Percentiles rank a stretch among this genome's conserved stretches.
These are phyloP conservation scores for Carex sylvatica DNA, from an alignment of 202 grass and related monocot genomes.

Conservation along the genomic window DNA sequence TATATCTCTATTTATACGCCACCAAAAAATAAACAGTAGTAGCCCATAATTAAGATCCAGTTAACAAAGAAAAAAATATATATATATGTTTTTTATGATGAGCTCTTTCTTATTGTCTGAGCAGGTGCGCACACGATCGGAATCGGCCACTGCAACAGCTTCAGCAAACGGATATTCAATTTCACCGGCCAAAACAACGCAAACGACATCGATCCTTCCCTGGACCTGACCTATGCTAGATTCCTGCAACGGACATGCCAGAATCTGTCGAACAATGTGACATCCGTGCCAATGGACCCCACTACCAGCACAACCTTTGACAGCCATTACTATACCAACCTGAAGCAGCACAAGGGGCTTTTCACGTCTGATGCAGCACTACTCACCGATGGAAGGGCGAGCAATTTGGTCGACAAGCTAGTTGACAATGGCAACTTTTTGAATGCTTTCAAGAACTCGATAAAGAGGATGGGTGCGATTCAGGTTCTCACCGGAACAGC, in stretches of 20 bases:
- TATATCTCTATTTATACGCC: not conserved
- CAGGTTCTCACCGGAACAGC: constrained; percentile 34
- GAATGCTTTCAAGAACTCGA: constrained; percentile 49
- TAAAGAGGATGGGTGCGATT: constrained; percentile 56
- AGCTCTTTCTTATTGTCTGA: not conserved
- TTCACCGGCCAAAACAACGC: constrained; percentile 33
- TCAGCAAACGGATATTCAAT: constrained; percentile 49
- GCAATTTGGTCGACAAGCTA: constrained; percentile 47
- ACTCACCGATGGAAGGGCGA: constrained; percentile 37
- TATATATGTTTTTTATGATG: not conserved
- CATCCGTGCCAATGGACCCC: constrained; percentile 56
- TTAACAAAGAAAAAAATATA: not conserved
- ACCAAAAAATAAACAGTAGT: not conserved
- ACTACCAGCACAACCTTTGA: constrained; percentile 45
- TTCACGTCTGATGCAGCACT: constrained; percentile 64
- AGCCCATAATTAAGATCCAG: not conserved
- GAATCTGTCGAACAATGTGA: constrained; percentile 35
- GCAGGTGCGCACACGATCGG: constrained; percentile 81
- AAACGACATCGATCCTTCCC: constrained; percentile 38
- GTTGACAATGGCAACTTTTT: constrained; percentile 39
- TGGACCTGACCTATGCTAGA: constrained; percentile 53
- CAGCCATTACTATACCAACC: constrained; percentile 64
- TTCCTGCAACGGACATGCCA: constrained; percentile 31
- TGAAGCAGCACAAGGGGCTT: constrained; percentile 56
- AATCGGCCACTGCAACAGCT: constrained; percentile 60